Percentiles rank a stretch among this genome's conserved stretches.
Evolutionary conservation across 2,329 filamentous ascomycete species (phyloP).

Genomic region (Furcasterigmium furcatum): DNA sequence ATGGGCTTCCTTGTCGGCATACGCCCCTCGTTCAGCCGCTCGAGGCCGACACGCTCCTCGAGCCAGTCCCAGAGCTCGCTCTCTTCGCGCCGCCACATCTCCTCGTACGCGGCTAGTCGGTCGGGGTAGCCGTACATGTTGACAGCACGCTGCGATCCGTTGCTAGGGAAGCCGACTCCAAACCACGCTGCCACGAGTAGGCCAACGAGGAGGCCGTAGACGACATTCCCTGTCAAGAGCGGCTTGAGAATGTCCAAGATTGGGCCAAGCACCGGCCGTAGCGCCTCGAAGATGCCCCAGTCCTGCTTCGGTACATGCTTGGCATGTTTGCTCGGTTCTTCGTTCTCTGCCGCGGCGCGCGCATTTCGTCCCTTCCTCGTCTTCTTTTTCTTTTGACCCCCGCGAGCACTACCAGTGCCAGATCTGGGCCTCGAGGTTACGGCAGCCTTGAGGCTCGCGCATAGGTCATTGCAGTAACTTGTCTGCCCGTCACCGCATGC

Average conservation of each 20-base stretch:
- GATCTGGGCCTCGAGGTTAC: constrained; percentile 63
- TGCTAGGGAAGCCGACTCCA: constrained; percentile 50
- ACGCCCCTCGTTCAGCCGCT: constrained; percentile 44
- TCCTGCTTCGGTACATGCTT: constrained; percentile 42
- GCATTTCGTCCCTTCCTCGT: constrained; percentile 47
- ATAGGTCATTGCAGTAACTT: constrained; percentile 77
- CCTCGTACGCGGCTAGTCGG: constrained; percentile 80
- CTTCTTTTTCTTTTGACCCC: constrained; percentile 55
- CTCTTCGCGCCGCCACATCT: constrained; percentile 87
- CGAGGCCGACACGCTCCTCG: constrained; percentile 78
- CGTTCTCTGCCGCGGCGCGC: constrained; percentile 39
- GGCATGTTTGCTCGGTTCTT: constrained; percentile 31
- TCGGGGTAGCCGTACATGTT: constrained; percentile 51
- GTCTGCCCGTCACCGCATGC: constrained; percentile 87
- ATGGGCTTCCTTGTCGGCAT: constrained; percentile 35
- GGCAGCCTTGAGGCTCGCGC: constrained; percentile 69
- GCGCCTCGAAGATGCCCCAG: constrained; percentile 82
- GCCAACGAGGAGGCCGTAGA: constrained; percentile 71
- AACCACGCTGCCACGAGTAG: constrained; percentile 75
- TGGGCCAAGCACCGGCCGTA: constrained; percentile 68
- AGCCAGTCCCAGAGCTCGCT: constrained; percentile 91
- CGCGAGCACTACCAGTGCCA: constrained; percentile 39
- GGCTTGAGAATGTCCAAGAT: constrained; percentile 66
- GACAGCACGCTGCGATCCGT: constrained; percentile 21
- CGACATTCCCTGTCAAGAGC: constrained; percentile 71